Evolutionary conservation across 768 basidiomycete species (phyloP), one percentile per base, ranked within the genome.

Genomic region (Kwoniella sp.): DNA sequence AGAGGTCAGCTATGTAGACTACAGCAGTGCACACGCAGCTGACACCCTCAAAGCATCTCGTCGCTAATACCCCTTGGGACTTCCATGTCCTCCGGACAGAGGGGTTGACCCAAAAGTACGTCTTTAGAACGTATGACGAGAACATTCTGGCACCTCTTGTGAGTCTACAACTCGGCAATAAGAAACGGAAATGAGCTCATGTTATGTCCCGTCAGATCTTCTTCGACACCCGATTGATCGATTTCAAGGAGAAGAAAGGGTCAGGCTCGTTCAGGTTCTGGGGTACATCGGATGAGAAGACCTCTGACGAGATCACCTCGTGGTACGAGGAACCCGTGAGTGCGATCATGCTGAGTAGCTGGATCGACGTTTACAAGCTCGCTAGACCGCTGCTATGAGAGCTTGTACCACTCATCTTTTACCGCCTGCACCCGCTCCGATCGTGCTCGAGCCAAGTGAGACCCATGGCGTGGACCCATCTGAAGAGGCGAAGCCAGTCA

Each of bases 111-210:
- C 82, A 87, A 70, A 95, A 95, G 69, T 96, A 91, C 70, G 85
- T 83, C 23, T 76, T 95, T 37, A 83, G 90, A 23, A 86, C 88
- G 2, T 98, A 95, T 68, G 93, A 98, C 69, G 95, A 99, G 74
- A 85, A 88, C 45, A 92, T 95, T 53, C 77, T 96, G 27, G 90
- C 92, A 0, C 89, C 93, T 2, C 88, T 93, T 84, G 95, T 91
- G 63, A 59, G 80, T 22, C 5, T n/a, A n/a, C n/a, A n/a, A n/a
- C n/a, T n/a, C n/a, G n/a, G n/a, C n/a, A n/a, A n/a, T n/a, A n/a
- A n/a, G n/a, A n/a, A n/a, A n/a, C n/a, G n/a, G n/a, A n/a, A n/a
- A n/a, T n/a, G 7, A 6, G 34, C 5, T 36, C 7, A 6, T 15
- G 7, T 15, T 12, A 36, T 36, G 31, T 36, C 14, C 34, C 14